Conservation (phyloP, 495 filamentous ascomycete species). For the Xylaria telfairii region DNA sequence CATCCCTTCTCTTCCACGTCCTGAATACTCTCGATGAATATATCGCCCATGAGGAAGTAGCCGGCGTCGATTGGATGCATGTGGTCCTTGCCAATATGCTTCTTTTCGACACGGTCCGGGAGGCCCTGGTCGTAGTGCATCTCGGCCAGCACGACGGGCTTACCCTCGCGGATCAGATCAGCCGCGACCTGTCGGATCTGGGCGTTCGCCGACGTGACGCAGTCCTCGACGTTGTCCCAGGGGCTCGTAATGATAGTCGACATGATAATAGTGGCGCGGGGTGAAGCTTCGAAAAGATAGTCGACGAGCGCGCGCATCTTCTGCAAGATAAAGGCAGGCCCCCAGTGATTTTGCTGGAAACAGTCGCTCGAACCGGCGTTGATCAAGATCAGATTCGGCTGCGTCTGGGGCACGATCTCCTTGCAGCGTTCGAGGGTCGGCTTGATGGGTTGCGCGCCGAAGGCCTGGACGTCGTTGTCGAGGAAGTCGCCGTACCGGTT, state of each 20-base stretch:
- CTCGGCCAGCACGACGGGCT: conserved; percentile 34
- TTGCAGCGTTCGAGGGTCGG: conserved; percentile 34
- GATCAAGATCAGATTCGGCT: conserved; percentile 40
- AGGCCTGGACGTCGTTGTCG: conserved; percentile 40
- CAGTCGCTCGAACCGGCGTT: conserved; percentile 41
- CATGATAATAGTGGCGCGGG: conserved; percentile 37
- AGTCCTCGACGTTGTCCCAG: conserved; percentile 40
- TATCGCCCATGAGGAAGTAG: conserved; percentile 55
- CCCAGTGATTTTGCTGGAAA: conserved; percentile 39
- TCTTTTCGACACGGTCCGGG: conserved; percentile 37
- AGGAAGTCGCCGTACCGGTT: conserved; percentile 42
- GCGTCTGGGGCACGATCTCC: conserved; percentile 37
- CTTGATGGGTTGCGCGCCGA: conserved; percentile 39
- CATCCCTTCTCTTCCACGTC: conserved; percentile 45
- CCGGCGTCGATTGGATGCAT: conserved; percentile 53
- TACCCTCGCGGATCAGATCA: conserved; percentile 46
- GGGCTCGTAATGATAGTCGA: conserved; percentile 37
- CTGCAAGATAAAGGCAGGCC: conserved; percentile 32
- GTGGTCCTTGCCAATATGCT: conserved; percentile 36
- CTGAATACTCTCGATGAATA: conserved; percentile 49
- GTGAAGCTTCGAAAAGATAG: conserved; percentile 37
- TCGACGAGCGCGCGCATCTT: conserved; percentile 40
- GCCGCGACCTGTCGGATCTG: conserved; percentile 44
- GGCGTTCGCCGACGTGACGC: conserved; percentile 40
- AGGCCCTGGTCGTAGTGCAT: conserved; percentile 37